These are phyloP conservation scores for Bolboschoenoplectus hybrid DNA, from an alignment of 202 grass and related monocot genomes.

Conservation along the genomic window DNA sequence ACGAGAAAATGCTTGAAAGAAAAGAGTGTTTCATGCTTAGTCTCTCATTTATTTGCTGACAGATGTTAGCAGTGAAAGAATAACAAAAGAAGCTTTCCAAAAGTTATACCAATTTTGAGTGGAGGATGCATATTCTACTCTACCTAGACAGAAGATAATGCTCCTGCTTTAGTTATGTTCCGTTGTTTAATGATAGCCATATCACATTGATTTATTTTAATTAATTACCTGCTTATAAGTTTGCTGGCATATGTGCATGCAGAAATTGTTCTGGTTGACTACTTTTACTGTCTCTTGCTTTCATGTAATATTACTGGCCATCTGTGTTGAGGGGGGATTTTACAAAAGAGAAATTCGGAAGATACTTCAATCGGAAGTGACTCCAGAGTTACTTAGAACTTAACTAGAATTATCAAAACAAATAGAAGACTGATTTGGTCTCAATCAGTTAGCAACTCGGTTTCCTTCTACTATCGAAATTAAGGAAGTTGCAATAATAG, in stretches of 20 bases:
- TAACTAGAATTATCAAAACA: background rate
- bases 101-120: constrained; percentile 11
- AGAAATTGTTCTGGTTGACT: background rate
- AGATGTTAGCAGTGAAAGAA: background rate
- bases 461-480: background rate
- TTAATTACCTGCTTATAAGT: background rate
- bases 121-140: constrained; percentile 22
- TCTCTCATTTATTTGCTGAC: background rate
- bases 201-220: background rate
- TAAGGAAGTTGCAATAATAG: background rate
- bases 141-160: background rate
- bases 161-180: background rate
- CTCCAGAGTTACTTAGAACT: background rate
- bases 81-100: background rate
- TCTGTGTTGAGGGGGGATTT: background rate
- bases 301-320: background rate
- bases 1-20: background rate
- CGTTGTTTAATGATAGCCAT: background rate
- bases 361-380: background rate
- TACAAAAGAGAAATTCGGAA: background rate
- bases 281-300: background rate
- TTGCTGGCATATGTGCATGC: background rate
- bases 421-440: background rate
- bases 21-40: background rate
- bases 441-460: background rate